Evolutionary conservation across 2,329 filamentous ascomycete genomes (phyloP), one percentile per base, ranked within the genome.

Genomic region (Dothistroma pini): DNA sequence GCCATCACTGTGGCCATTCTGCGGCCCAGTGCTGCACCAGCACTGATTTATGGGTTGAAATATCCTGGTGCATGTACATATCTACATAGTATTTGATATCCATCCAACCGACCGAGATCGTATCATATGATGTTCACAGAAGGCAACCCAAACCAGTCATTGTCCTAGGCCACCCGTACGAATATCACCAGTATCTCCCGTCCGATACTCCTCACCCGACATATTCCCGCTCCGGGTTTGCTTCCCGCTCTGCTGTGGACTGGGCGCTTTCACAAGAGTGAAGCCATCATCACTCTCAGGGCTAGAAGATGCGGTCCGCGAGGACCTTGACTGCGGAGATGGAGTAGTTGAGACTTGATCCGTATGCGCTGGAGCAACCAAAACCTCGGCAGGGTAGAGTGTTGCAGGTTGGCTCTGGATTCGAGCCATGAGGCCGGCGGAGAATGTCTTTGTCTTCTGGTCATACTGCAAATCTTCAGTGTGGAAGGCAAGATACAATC

Each of bases 401-500:
- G 51, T 11, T 6, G 29, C 5, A n/a, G 9, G 29, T 14, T 0
- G 34, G 21, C 41, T 52, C 21, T 6, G 41, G 22, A 1, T 10
- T 4, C 1, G 5, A 21, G 31, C 52, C 12, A 16, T 38, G n/a
- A 4, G 29, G 19, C 22, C 14, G 21, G 64, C 58, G 16, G 64
- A 66, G 56, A 71, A 71, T 1, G 58, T 22, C 21, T 57, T 61
- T 2, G 19, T 63, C 49, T 67, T 44, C 41, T 51, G 49, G 47
- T 71, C 64, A 58, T 63, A 71, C 19, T 63, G 56, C 25, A 70
- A 59, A 34, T 63, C 44, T 16, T 61, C 53, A 2, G 65, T 66
- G 59, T 70, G 69, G 41, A 69, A 67, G 3, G 69, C 66, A 14
- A 72, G 55, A 55, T 62, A 68, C 14, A 72, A 51, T 22, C 66